These are phyloP conservation scores for Hibiscus trionum DNA, from an alignment of 345 rosid species.

Conservation along the genomic window DNA sequence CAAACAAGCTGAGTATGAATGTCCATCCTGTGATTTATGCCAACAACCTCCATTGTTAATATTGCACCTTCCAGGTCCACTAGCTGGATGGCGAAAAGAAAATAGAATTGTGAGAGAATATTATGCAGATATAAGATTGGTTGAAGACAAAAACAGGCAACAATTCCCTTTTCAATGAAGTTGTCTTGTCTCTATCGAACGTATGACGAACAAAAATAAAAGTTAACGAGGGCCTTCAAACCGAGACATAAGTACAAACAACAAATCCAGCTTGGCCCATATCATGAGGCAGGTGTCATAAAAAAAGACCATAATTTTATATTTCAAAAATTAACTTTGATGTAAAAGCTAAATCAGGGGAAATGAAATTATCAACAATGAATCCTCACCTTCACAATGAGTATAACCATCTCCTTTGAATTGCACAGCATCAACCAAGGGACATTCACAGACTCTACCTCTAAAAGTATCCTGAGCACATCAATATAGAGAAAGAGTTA, in stretches of 20 bases:
- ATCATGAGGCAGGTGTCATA: background rate
- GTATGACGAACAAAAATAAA: background rate
- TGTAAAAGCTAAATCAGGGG: background rate
- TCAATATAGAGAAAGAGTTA: background rate
- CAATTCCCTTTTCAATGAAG: background rate
- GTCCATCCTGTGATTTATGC: conserved; percentile 48
- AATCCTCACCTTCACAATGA: conserved; percentile 73
- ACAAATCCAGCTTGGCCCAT: background rate
- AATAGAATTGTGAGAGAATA: background rate
- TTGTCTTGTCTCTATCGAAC: background rate
- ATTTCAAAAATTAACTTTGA: background rate
- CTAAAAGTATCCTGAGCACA: conserved; percentile 83
- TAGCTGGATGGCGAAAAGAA: conserved; percentile 28
- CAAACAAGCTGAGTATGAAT: conserved; percentile 59
- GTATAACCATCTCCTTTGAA: conserved; percentile 96
- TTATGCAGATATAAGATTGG: conserved; percentile 1
- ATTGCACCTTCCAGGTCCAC: conserved; percentile 72
- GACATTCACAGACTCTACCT: conserved; percentile 91
- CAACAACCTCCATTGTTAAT: conserved; percentile 77
- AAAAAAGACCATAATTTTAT: background rate
- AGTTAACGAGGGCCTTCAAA: background rate
- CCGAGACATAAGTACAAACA: background rate
- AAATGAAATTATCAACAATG: background rate
- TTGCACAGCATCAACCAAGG: conserved; percentile 83
- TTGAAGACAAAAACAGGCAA: background rate